Conservation (phyloP, 345 rosid genomes). For the Dipteronia dyeriana region DNA sequence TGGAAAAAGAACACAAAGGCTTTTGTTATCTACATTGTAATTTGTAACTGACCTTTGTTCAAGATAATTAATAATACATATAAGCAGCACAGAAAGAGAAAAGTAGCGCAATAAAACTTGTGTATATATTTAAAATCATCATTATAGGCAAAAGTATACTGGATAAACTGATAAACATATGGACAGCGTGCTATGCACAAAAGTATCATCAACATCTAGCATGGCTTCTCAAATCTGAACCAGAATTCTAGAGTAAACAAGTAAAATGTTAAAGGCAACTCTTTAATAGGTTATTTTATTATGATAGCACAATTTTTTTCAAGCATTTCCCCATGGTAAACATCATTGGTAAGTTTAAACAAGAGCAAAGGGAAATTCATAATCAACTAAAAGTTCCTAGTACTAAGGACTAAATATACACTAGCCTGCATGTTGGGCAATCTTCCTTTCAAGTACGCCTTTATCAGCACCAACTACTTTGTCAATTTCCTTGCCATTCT, state of each 20-base stretch:
- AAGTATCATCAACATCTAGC: not conserved
- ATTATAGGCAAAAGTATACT: not conserved
- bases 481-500: slow-evolving; percentile 80
- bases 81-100: too few species aligned
- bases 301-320: not conserved
- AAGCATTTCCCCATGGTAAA: not conserved
- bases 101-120: not conserved
- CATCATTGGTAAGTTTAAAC: not conserved
- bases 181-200: not conserved
- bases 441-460: slow-evolving; percentile 64
- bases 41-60: too few species aligned
- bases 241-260: not conserved
- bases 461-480: slow-evolving; percentile 88
- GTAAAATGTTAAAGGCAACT: not conserved
- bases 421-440: slow-evolving; percentile 55
- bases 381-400: not conserved
- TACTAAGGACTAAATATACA: not conserved
- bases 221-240: not conserved
- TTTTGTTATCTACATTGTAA: too few species aligned
- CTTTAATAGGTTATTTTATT: slow-evolving; percentile 12
- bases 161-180: not conserved
- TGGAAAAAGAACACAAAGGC: too few species aligned
- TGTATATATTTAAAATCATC: not conserved
- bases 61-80: too few species aligned
- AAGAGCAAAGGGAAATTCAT: not conserved